phyloP scores from a whole-genome alignment of 1,139 yeast species.

The Waltiozyma solani region DNA sequence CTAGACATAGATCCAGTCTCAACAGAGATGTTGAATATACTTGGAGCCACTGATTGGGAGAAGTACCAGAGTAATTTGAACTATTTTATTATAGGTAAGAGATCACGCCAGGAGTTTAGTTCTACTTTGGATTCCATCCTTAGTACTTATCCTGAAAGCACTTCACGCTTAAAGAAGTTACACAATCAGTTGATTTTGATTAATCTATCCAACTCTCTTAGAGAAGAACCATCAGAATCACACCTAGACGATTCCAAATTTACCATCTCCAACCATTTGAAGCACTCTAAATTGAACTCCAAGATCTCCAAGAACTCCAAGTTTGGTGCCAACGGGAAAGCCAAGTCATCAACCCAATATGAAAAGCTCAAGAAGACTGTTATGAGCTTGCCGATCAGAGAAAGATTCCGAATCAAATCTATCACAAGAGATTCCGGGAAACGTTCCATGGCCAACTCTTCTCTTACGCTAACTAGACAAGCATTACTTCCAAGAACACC shows the following conservation, averaged over 20 bases:
- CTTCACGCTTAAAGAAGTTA: constrained; percentile 34
- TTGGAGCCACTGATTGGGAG: constrained; percentile 73
- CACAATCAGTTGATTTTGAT: constrained; percentile 80
- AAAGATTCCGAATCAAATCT: constrained; percentile 73
- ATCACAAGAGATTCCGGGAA: constrained; percentile 80
- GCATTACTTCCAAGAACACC: constrained; percentile 86
- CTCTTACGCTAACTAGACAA: constrained; percentile 75
- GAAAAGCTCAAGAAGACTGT: constrained; percentile 80
- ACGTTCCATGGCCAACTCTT: constrained; percentile 63
- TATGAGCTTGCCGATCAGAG: constrained; percentile 78
- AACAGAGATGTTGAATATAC: constrained; percentile 55
- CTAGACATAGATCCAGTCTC: constrained; percentile 67
- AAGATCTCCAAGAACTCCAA: constrained; percentile 48
- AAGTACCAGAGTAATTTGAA: constrained; percentile 74
- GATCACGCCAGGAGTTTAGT: constrained; percentile 69
- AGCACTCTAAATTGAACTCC: constrained; percentile 29
- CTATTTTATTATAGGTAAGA: constrained; percentile 65
- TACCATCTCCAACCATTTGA: neutral
- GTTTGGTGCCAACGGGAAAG: constrained; percentile 38
- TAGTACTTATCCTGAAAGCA: constrained; percentile 34
- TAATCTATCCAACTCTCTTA: constrained; percentile 74
- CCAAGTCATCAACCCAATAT: constrained; percentile 45
- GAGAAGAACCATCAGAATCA: constrained; percentile 47
- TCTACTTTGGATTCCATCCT: constrained; percentile 10
- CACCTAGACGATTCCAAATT: constrained; percentile 15